Evolutionary conservation across 2,329 filamentous ascomycete genomes (phyloP).

Genomic region (Paraphaeosphaeria sporulosa): DNA sequence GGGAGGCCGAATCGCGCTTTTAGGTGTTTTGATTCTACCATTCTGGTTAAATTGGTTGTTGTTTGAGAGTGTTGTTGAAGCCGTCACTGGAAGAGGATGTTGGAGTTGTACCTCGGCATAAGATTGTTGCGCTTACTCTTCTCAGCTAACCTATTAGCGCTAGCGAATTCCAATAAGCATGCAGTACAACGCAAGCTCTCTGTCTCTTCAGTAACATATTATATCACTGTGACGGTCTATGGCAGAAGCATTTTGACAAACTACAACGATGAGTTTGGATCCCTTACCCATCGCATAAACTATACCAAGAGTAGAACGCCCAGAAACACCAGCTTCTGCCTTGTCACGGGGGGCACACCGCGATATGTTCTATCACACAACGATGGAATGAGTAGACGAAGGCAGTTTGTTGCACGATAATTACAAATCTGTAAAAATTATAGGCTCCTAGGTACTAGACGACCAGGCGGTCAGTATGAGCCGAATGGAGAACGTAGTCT

Average conservation of each 20-base stretch:
- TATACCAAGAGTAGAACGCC: too few species aligned
- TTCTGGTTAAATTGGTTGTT: neutral
- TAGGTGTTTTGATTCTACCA: neutral
- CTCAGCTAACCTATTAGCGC: neutral
- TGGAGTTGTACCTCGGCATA: slow-evolving; percentile 1
- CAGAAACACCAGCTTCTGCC: too few species aligned
- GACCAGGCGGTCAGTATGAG: neutral
- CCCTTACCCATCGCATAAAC: too few species aligned
- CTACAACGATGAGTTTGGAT: too few species aligned
- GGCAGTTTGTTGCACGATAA: neutral
- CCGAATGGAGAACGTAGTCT: neutral
- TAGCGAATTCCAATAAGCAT: neutral
- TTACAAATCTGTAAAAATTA: neutral
- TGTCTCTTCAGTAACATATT: too few species aligned
- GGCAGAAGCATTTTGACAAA: too few species aligned
- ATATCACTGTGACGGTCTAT: too few species aligned
- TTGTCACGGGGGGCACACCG: too few species aligned
- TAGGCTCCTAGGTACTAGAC: neutral
- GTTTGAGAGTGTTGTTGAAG: neutral
- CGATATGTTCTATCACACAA: neutral
- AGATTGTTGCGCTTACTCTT: neutral
- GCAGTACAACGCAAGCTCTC: too few species aligned
- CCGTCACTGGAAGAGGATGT: neutral
- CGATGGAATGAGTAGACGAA: neutral
- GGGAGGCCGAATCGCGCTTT: neutral